These are phyloP conservation scores for Phaffia rhodozyma DNA, from an alignment of 1,284 basidiomycete genomes.

Conservation along the genomic window DNA sequence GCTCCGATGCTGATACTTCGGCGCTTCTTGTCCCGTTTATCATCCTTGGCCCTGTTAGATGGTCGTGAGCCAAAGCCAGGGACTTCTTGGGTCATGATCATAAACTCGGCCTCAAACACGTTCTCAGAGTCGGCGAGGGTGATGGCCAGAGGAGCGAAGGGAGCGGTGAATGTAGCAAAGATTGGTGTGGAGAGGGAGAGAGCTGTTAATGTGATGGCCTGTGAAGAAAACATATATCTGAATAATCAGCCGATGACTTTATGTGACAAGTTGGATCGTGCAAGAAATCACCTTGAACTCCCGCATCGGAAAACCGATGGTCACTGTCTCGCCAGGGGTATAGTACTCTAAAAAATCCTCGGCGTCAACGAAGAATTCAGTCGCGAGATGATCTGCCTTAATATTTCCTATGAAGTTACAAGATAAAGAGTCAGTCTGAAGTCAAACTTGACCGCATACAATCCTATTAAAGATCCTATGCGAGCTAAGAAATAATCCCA, in stretches of 20 bases:
- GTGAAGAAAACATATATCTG: background rate
- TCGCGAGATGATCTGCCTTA: slow-evolving; percentile 3
- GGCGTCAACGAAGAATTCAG: background rate
- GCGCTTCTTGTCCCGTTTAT: background rate
- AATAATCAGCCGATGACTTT: no score
- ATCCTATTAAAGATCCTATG: no score
- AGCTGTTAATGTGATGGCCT: slow-evolving; percentile 13
- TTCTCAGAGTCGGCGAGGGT: background rate
- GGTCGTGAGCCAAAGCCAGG: background rate
- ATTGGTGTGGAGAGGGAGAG: slow-evolving; percentile 1
- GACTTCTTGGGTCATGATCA: slow-evolving; percentile 15
- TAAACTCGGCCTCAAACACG: slow-evolving; percentile 9
- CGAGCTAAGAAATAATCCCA: background rate
- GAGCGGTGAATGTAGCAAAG: background rate
- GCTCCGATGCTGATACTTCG: background rate
- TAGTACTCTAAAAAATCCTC: slow-evolving; percentile 11
- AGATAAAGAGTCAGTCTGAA: background rate
- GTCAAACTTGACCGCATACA: background rate
- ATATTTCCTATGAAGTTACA: background rate
- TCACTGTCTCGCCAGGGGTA: background rate
- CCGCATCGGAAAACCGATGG: slow-evolving; percentile 11
- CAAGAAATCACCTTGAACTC: slow-evolving; percentile 10
- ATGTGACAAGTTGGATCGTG: no score
- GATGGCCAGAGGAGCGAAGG: slow-evolving; percentile 2
- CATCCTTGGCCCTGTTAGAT: background rate